A percentile compares a stretch with the other conserved stretches of the same genome.
Evolutionary conservation across 2,329 filamentous ascomycete genomes (phyloP).

Genomic region (Apiospora rasikravindrae): DNA sequence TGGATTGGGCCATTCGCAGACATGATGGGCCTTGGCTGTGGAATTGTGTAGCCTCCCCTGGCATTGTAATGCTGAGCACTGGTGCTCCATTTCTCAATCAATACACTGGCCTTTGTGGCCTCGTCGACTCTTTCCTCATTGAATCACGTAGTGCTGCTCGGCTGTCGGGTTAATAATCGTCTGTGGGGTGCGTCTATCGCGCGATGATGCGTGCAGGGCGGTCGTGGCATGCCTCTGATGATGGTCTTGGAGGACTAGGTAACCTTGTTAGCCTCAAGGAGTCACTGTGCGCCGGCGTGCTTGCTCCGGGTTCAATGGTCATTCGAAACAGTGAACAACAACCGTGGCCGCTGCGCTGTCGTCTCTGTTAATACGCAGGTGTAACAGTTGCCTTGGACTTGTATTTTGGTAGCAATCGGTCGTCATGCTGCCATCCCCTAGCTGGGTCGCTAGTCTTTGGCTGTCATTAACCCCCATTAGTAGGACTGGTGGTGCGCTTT

Average conservation of each 20-base stretch:
- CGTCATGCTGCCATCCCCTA: not conserved
- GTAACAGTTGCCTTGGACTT: not conserved
- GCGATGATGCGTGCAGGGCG: too few relatives aligned
- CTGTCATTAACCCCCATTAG: too few relatives aligned
- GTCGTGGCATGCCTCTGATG: too few relatives aligned
- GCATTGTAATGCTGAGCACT: not conserved
- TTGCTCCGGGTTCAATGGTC: not conserved
- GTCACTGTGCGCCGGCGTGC: not conserved
- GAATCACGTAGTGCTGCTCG: conserved; percentile 4
- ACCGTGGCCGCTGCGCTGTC: not conserved
- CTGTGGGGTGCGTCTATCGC: not conserved
- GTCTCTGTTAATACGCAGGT: not conserved
- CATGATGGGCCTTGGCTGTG: not conserved
- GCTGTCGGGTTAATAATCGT: not conserved
- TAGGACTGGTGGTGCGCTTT: too few relatives aligned
- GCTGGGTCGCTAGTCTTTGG: too few relatives aligned
- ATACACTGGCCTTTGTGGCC: not conserved
- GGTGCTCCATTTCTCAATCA: not conserved
- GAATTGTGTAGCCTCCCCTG: not conserved
- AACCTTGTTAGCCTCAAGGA: too few relatives aligned
- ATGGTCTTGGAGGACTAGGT: too few relatives aligned
- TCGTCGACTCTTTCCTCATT: not conserved
- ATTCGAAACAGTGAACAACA: not conserved
- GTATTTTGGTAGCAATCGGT: not conserved
- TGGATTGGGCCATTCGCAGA: not conserved